Evolutionary conservation across 192 early-diverging fungal genomes (phyloP).

Genomic region (Coemansia sp.): DNA sequence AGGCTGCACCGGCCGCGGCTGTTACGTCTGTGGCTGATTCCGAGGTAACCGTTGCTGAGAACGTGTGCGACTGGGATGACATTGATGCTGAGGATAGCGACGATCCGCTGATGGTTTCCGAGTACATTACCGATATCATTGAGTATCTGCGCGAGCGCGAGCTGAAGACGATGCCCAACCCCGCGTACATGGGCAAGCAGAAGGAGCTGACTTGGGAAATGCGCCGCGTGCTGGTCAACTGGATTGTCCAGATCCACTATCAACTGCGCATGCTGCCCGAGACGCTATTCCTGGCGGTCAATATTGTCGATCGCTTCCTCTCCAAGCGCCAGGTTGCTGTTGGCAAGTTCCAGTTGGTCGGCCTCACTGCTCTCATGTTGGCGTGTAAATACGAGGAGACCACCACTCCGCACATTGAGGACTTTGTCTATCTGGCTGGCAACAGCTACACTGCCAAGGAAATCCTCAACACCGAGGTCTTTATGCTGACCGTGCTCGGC

Average conservation of each 20-base stretch:
- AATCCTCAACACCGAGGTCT: slow-evolving; percentile 89
- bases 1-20: slow-evolving; percentile 9
- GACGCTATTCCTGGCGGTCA: slow-evolving; percentile 90
- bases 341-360: slow-evolving; percentile 92
- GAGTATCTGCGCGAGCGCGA: slow-evolving; percentile 79
- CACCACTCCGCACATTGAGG: slow-evolving; percentile 74
- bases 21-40: slow-evolving; percentile 9
- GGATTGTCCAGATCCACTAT: slow-evolving; percentile 91
- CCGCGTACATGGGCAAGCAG: slow-evolving; percentile 82
- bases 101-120: slow-evolving; percentile 92
- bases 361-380: slow-evolving; percentile 85
- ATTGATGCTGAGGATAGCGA: slow-evolving; percentile 74
- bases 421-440: slow-evolving; percentile 88
- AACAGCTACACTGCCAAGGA: slow-evolving; percentile 78
- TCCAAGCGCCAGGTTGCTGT: slow-evolving; percentile 80
- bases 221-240: slow-evolving; percentile 91
- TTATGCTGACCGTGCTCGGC: slow-evolving; percentile 82
- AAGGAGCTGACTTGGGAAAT: slow-evolving; percentile 89
- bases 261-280: slow-evolving; percentile 92
- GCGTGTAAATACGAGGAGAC: slow-evolving; percentile 97
- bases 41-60: background rate
- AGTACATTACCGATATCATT: slow-evolving; percentile 94
- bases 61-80: slow-evolving; percentile 64
- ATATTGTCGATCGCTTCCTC: slow-evolving; percentile 95
- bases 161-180: slow-evolving; percentile 75